These are phyloP conservation scores for Citrus hindsii DNA, from an alignment of 345 rosid genomes.

Conservation along the genomic window DNA sequence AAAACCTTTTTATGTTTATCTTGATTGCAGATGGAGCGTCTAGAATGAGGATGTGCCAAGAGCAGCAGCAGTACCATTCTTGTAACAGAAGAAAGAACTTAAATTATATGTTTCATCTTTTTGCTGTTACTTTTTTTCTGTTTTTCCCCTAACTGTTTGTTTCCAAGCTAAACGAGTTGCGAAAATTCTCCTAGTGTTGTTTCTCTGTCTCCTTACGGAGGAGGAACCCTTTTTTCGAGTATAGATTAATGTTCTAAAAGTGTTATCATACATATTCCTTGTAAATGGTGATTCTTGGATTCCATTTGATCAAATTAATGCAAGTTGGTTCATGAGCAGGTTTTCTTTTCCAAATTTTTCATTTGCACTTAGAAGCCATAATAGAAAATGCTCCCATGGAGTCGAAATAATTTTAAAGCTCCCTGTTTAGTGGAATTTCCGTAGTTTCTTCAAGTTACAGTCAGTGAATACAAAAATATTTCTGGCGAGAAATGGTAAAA, in stretches of 20 bases:
- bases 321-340: neutral
- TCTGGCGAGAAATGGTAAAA: too few species aligned
- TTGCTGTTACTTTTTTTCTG: neutral
- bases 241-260: neutral
- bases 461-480: neutral
- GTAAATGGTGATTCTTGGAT: neutral
- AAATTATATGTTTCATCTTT: neutral
- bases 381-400: too few species aligned
- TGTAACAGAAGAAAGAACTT: neutral
- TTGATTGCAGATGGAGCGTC: slow-evolving; percentile 72
- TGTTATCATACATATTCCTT: neutral
- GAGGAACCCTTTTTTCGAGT: slow-evolving; percentile 7
- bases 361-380: too few species aligned
- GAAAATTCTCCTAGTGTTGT: neutral
- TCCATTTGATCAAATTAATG: neutral
- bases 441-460: neutral
- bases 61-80: slow-evolving; percentile 14
- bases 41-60: slow-evolving; percentile 48
- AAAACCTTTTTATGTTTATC: neutral
- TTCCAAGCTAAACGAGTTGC: slow-evolving; percentile 1
- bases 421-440: neutral
- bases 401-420: too few species aligned
- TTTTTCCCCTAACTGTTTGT: neutral
- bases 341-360: neutral
- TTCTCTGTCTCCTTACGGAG: slow-evolving; percentile 2